phyloP scores from a whole-genome alignment of 768 basidiomycete genomes.

The Trametes cinnabarina region DNA sequence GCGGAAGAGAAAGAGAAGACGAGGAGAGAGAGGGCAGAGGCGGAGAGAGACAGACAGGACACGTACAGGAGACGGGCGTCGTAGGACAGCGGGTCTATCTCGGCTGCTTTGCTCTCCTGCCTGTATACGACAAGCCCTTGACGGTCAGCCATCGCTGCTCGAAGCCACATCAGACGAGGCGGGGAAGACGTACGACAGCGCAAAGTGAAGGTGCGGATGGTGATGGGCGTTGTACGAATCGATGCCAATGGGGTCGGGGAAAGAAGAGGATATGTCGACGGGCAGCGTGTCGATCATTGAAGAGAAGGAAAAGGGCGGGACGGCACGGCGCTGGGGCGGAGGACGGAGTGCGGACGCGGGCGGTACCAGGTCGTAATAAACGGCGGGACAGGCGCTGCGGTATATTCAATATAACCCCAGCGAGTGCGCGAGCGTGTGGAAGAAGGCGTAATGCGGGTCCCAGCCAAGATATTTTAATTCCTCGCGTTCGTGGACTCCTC shows the following conservation, averaged over 20 bases:
- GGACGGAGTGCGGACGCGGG: background rate
- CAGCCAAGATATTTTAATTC: background rate
- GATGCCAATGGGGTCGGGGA: conserved; percentile 39
- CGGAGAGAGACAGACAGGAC: conserved; percentile 6
- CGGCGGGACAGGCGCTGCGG: background rate
- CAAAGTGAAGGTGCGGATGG: conserved; percentile 50
- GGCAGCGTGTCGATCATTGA: conserved; percentile 53
- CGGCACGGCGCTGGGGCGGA: too few relatives aligned
- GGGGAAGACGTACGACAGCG: conserved; percentile 46
- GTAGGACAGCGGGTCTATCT: conserved; percentile 36
- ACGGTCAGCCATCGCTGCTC: conserved; percentile 1
- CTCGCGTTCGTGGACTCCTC: background rate
- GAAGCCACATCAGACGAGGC: conserved; percentile 11
- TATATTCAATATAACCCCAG: background rate
- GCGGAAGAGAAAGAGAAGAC: too few relatives aligned
- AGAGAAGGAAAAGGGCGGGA: background rate
- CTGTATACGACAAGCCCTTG: conserved; percentile 29
- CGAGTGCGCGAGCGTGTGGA: background rate
- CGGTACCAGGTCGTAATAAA: background rate
- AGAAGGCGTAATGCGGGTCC: conserved; percentile 1
- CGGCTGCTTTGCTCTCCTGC: conserved; percentile 39
- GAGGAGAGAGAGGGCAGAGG: background rate
- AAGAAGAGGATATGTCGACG: conserved; percentile 34
- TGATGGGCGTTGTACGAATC: conserved; percentile 62
- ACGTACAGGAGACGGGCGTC: conserved; percentile 28